Evolutionary conservation across 1,139 yeast genomes (phyloP), one percentile per base, ranked within the genome.

Genomic region (Scheffersomyces quercinus): DNA sequence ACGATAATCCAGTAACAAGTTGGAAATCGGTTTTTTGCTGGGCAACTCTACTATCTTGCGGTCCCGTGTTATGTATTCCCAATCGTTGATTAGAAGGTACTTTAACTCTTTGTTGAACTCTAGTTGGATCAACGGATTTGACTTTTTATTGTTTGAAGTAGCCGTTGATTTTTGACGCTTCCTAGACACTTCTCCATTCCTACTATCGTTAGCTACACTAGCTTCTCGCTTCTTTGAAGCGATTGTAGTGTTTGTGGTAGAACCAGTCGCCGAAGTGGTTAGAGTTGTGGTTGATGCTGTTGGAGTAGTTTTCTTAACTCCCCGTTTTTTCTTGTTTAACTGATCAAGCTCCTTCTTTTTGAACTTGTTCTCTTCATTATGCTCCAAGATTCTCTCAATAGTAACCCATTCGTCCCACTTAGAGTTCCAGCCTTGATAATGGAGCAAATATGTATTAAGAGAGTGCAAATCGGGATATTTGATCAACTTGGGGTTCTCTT

Each of bases 361-460:
- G 46, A 75, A 70, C 43, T 85, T 58, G 58, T 87, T 90, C 52
- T 85, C 95, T 36, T 82, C 85, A 41, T 77, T 87, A 59, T 76
- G 74, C 51, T 81, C 85, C 59, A 88, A 68, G 9, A 91, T 77
- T 35, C 98, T 70, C 40, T 81, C 84, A 8, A 67, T 65, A 0
- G 81, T 77, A 0, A 93, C 95, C 99, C 99, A 93, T 62, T 93
- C 99, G 61, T 93, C 98, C 97, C 97, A 91, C 50, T 91, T 84
- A 15, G 84, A 67, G 58, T 90, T 93, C 99, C 99, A 93, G 2
- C 99, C 98, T 56, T 85, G 88, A 65, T 93, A 93, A 60, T 93
- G 99, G 8, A 93, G 81, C 52, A 73, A 83, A 63, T 81, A 91
- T 44, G 83, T 75, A 44, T 70, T 62, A 41, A 67, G 56, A 28